These are phyloP conservation scores for Pigoraptor vietnamica DNA, from an alignment of 78 protist genomes.

Conservation along the genomic window DNA sequence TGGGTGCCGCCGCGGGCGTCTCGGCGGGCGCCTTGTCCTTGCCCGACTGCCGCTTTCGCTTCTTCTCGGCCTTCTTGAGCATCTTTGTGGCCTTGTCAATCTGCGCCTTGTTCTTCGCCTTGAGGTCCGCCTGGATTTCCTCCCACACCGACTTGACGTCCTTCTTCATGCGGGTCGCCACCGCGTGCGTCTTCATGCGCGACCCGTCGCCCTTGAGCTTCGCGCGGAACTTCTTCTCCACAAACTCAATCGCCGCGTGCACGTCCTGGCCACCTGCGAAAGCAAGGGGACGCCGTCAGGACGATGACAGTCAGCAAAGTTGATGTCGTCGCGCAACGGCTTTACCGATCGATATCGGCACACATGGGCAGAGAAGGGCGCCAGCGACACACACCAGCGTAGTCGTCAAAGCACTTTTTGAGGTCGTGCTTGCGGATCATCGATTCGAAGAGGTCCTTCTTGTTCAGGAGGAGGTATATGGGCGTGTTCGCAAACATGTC, in stretches of 20 bases:
- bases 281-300: too few relatives aligned
- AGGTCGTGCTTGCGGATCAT: not conserved
- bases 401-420: slow-evolving; percentile 1
- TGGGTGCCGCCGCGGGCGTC: too few relatives aligned
- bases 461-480: slow-evolving; percentile 34
- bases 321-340: too few relatives aligned
- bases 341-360: too few relatives aligned
- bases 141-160: not conserved
- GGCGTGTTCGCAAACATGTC: not conserved
- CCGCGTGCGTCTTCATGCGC: not conserved
- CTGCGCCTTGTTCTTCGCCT: not conserved
- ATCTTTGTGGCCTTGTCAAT: not conserved
- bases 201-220: not conserved
- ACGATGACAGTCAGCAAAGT: too few relatives aligned
- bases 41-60: too few relatives aligned
- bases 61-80: too few relatives aligned
- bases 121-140: not conserved
- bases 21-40: too few relatives aligned
- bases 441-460: slow-evolving; percentile 22
- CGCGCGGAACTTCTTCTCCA: not conserved
- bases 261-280: not conserved
- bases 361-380: not conserved
- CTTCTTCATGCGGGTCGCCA: not conserved
- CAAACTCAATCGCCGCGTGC: not conserved
- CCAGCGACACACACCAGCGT: not conserved